Base-by-base conservation (phyloP, 1,284 basidiomycete genomes). In the Phellinidium pouzarii region DNA sequence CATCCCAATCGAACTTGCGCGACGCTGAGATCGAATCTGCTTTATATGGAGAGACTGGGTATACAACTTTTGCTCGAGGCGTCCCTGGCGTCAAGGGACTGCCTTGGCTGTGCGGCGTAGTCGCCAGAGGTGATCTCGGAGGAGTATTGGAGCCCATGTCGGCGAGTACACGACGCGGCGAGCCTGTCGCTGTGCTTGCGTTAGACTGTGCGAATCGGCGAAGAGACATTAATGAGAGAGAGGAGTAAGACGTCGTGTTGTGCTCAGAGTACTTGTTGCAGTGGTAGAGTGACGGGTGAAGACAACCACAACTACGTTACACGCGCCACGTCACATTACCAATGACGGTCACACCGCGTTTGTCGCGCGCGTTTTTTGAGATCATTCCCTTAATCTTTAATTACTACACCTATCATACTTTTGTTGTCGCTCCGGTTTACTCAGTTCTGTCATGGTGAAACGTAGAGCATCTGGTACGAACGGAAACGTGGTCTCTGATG, bases 1-100 rank as follows among this genome's bases (percentile, higher is more conserved):
- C 87, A 38, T 86, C 83, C 88, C 87, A 91, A 68, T 91, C 87
- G 62, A 91, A 89, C 0, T 86, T 83, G 8, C 75, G 67, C 9
- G 82, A 82, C 0, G 82, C 82, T 11, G 84, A 87, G 40, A 83
- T 72, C 1, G 86, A 89, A 1, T 84, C 79, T 0, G 80, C 23
- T n/a, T 53, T 51, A 1, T 19, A 22, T 5, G 55, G 55, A n/a
- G 55, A 48, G 14, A 43, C 40, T n/a, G 44, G 26, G 12, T 53
- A 36, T 8, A 45, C 27, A 7, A 55, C 12, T n/a, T 44, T 43
- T 23, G 49, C 40, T 29, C 55, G 46, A 14, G 55, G 55, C 11
- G 55, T 57, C 3, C 26, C 19, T 3, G 40, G 50, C 4, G 44
- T n/a, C 9, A 8, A 23, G 20, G 43, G 38, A 20, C 50, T 52